phyloP scores from a whole-genome alignment of 2,329 filamentous ascomycete genomes.

The Penicillium paneum region DNA sequence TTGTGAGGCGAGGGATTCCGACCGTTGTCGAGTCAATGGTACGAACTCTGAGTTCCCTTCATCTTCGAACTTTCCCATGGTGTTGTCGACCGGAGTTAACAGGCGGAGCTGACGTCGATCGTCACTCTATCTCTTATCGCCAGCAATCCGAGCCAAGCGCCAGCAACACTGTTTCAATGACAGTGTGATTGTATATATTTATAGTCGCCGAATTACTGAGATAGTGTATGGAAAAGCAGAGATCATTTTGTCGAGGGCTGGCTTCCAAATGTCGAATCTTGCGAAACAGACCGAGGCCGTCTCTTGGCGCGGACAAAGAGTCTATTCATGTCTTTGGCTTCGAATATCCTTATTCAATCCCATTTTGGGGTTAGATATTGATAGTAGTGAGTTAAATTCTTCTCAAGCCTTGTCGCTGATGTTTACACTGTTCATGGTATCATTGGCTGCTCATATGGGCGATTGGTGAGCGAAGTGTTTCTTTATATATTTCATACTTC shows the following conservation, averaged over 20 bases:
- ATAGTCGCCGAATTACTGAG: neutral
- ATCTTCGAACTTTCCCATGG: conserved; percentile 27
- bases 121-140: conserved; percentile 17
- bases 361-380: neutral
- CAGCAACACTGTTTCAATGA: neutral
- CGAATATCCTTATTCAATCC: neutral
- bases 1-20: conserved; percentile 27
- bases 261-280: neutral
- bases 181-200: neutral
- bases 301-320: conserved; percentile 9
- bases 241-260: neutral
- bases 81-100: conserved; percentile 8
- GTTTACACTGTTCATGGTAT: neutral
- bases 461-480: neutral
- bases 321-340: neutral
- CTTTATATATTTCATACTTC: too few relatives aligned
- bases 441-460: neutral
- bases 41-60: conserved; percentile 27
- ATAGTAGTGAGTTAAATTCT: neutral
- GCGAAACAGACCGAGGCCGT: neutral
- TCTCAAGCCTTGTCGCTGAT: neutral
- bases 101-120: conserved; percentile 11
- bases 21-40: conserved; percentile 27
- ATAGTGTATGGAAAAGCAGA: neutral
- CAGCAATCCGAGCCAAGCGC: neutral